Percentiles rank a stretch among this genome's conserved stretches.
Conservation (phyloP, 2,329 filamentous ascomycete species). For the Aurifilum marmelostoma region DNA sequence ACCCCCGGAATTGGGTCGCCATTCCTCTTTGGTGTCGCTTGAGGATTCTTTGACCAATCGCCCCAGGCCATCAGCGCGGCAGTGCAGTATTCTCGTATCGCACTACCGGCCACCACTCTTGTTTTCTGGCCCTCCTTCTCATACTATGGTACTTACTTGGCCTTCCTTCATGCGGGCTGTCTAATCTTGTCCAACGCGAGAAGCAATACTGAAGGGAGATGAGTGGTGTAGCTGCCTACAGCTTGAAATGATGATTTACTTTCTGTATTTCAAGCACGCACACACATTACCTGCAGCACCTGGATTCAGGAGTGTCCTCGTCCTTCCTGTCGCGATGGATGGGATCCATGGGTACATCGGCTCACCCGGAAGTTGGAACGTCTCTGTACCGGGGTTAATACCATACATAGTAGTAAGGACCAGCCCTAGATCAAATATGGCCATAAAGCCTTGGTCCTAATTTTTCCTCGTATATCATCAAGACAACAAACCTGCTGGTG, state of each 20-base stretch:
- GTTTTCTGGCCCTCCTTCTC: neutral
- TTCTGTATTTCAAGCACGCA: neutral
- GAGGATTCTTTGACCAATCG: neutral
- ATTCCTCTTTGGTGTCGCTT: neutral
- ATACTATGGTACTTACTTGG: neutral
- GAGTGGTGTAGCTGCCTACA: neutral
- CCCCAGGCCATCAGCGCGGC: conserved; percentile 1
- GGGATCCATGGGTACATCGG: neutral
- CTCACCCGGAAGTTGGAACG: neutral
- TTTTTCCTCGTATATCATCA: neutral
- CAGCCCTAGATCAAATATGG: neutral
- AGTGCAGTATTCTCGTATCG: conserved; percentile 7
- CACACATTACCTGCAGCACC: neutral
- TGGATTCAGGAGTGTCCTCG: neutral
- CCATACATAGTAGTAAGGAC: neutral
- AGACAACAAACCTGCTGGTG: neutral
- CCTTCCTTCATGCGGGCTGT: neutral
- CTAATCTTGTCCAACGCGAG: neutral
- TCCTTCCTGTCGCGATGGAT: neutral
- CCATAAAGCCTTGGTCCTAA: neutral
- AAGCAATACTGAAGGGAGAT: neutral
- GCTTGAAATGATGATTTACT: neutral
- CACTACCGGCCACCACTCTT: neutral
- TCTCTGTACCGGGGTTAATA: conserved; percentile 1
- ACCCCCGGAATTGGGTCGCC: neutral